Percentiles rank a stretch among this genome's conserved stretches.
Conservation (phyloP, 331 rosid species). For the Phaseolus coccineus region DNA sequence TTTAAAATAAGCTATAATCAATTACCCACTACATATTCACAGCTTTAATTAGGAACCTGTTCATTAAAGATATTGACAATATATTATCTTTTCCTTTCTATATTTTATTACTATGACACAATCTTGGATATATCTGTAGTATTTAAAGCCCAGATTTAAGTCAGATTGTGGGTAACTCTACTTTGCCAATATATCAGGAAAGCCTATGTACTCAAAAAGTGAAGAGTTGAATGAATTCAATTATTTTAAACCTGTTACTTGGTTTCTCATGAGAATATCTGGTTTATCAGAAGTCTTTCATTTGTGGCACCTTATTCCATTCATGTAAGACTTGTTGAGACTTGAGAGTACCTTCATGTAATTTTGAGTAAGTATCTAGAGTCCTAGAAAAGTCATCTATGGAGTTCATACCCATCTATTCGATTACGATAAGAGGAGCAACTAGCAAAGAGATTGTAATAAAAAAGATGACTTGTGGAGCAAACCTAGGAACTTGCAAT, state of each 20-base stretch:
- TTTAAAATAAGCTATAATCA: conserved; percentile 15
- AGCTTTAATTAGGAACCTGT: neutral
- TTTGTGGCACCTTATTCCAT: neutral
- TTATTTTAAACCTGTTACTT: neutral
- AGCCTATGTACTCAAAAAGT: neutral
- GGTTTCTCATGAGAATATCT: neutral
- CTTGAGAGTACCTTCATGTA: no score
- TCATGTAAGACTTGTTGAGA: neutral
- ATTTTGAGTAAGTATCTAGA: neutral
- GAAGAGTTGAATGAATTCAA: neutral
- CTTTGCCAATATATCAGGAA: neutral
- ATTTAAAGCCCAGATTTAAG: neutral
- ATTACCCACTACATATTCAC: neutral
- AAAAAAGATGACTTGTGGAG: conserved; percentile 21
- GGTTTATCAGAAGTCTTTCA: neutral
- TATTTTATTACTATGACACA: neutral
- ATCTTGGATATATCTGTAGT: no score
- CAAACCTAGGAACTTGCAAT: conserved; percentile 58
- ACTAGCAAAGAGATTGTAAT: conserved; percentile 28
- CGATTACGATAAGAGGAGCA: conserved; percentile 36
- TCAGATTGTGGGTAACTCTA: neutral
- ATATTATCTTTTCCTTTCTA: neutral
- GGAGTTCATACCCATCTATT: neutral
- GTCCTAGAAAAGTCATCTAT: neutral
- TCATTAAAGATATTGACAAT: neutral